Base-by-base conservation (phyloP, 352 stramenopile genomes). In the Phytophthora brassicae region DNA sequence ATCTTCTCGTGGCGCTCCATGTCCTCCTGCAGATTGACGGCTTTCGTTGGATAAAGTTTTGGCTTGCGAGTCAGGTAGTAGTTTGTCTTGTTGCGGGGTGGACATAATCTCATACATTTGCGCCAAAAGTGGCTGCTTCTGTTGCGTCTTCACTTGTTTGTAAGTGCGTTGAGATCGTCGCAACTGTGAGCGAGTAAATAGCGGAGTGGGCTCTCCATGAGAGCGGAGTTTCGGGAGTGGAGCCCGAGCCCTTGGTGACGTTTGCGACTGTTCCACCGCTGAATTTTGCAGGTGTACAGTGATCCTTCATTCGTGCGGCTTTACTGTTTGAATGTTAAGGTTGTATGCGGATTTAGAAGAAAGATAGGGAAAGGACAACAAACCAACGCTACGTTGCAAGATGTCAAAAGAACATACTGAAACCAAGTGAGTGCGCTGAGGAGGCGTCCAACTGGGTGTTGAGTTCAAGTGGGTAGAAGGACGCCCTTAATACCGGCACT, bases 71-170 rank as follows among this genome's bases (percentile, higher is more conserved):
- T 75, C 62, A 44, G 66, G n/a, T 35, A 28, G 47, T 52, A 56
- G 36, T 45, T 68, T 71, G 56, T 74, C 68, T 8, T 11, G 31
- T 19, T 47, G 62, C 4, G 70, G 70, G 11, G 70, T 75, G 39
- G 59, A 68, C 52, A 77, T 69, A 19, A 49, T 56, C 26, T 72
- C 61, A 49, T 77, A 77, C 70, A 77, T 77, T 60, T 23, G 38
- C n/a, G 4, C 11, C n/a, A n/a, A n/a, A n/a, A n/a, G n/a, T n/a
- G n/a, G n/a, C n/a, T n/a, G n/a, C n/a, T n/a, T n/a, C n/a, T n/a
- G n/a, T n/a, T n/a, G n/a, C n/a, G n/a, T n/a, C n/a, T n/a, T n/a
- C n/a, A n/a, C n/a, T n/a, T n/a, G n/a, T n/a, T n/a, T n/a, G n/a
- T n/a, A n/a, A n/a, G n/a, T 31, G 26, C 26, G 26, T 8, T n/a